These are phyloP conservation scores for Cadophora malorum DNA, from an alignment of 2,329 filamentous ascomycete genomes.

Conservation along the genomic window DNA sequence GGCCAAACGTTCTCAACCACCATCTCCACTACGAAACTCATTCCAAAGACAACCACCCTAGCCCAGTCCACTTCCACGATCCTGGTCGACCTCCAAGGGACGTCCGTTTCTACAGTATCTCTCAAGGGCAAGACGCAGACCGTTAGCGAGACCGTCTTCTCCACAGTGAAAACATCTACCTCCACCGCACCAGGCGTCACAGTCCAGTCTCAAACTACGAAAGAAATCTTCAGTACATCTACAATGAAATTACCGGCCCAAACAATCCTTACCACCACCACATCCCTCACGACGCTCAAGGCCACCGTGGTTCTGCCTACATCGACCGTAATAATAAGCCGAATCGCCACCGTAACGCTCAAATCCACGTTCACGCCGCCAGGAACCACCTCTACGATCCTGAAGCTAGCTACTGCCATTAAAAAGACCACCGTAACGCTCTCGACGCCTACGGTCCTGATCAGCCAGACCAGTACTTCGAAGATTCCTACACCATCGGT, in stretches of 20 bases:
- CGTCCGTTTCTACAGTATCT: conserved; percentile 21
- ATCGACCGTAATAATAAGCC: neutral
- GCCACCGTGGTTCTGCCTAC: conserved; percentile 9
- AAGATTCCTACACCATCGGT: neutral
- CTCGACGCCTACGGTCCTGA: neutral
- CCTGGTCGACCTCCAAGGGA: conserved; percentile 23
- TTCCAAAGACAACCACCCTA: conserved; percentile 26
- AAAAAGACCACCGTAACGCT: conserved; percentile 2
- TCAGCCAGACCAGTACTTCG: conserved; percentile 14
- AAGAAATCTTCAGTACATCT: neutral
- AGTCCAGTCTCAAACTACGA: conserved; percentile 4
- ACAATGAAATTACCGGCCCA: conserved; percentile 7
- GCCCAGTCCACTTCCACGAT: conserved; percentile 20
- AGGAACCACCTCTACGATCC: neutral
- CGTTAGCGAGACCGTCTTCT: conserved; percentile 16
- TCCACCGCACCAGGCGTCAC: conserved; percentile 8
- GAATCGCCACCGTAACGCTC: conserved; percentile 6
- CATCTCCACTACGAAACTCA: conserved; percentile 16
- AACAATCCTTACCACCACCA: conserved; percentile 6
- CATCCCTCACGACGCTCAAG: conserved; percentile 4
- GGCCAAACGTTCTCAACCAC: conserved; percentile 24
- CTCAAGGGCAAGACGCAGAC: conserved; percentile 22
- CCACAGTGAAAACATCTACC: conserved; percentile 22
- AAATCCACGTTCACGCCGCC: conserved; percentile 18
- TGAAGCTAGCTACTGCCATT: neutral